A percentile compares a stretch with the other conserved stretches of the same genome.
Evolutionary conservation across 371 early-diverging fungal species (phyloP).

Genomic region (Quaeritorhiza haematococci): DNA sequence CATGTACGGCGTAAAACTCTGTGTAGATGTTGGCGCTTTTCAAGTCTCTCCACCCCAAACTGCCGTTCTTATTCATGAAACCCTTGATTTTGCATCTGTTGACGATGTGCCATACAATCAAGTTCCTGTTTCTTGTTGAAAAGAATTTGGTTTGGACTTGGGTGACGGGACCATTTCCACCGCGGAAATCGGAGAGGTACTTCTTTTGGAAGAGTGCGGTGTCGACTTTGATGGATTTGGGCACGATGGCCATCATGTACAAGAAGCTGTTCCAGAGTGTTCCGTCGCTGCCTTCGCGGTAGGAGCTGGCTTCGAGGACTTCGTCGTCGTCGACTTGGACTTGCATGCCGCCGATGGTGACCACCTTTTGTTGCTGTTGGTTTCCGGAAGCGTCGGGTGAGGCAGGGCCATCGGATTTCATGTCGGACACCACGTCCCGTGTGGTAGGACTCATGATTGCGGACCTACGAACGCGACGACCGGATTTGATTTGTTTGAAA

Average conservation of each 20-base stretch:
- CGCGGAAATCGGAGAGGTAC: constrained; percentile 19
- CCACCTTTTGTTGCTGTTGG: background rate
- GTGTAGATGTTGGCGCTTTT: constrained; percentile 19
- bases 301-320: background rate
- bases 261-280: constrained; percentile 2
- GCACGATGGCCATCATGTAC: constrained; percentile 16
- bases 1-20: constrained; percentile 32
- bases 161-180: constrained; percentile 19
- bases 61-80: background rate
- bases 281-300: constrained; percentile 9
- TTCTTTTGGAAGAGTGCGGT: constrained; percentile 17
- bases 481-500: too few relatives aligned
- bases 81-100: constrained; percentile 15
- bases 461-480: too few relatives aligned
- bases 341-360: background rate
- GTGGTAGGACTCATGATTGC: too few relatives aligned
- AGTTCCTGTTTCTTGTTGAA: constrained; percentile 18
- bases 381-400: background rate
- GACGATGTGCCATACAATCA: constrained; percentile 25
- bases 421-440: too few relatives aligned
- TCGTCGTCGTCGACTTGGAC: background rate
- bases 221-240: constrained; percentile 11
- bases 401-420: too few relatives aligned
- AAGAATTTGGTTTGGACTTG: constrained; percentile 27
- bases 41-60: constrained; percentile 23